Evolutionary conservation across 306 rosid species (phyloP).

Genomic region (Lathyrus aphaca): DNA sequence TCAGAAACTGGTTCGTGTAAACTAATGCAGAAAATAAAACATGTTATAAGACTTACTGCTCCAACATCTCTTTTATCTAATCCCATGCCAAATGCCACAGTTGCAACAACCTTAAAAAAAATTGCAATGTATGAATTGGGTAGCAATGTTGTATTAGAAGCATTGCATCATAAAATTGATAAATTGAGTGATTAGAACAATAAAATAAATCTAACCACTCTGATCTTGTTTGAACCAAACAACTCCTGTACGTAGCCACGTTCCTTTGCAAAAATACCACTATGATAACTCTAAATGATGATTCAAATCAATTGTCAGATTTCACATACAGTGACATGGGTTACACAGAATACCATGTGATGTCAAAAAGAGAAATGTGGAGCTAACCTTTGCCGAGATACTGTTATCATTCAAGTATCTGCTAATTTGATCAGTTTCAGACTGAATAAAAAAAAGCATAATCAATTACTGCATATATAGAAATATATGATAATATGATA

Average conservation of each 20-base stretch:
- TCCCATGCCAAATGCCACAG: conserved; percentile 99
- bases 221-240: conserved; percentile 83
- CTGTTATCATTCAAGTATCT: conserved; percentile 70
- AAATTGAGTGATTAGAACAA: conserved; percentile 26
- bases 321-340: conserved; percentile 27
- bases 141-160: conserved; percentile 26
- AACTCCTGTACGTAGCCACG: conserved; percentile 79
- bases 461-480: conserved; percentile 27
- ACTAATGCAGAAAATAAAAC: conserved; percentile 41
- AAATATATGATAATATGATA: background rate
- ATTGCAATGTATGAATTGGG: conserved; percentile 37
- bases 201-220: conserved; percentile 66
- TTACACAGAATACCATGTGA: conserved; percentile 26
- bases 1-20: conserved; percentile 33
- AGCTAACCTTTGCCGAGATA: conserved; percentile 81
- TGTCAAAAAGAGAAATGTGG: conserved; percentile 37
- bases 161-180: conserved; percentile 36
- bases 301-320: conserved; percentile 44
- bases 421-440: conserved; percentile 75
- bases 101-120: conserved; percentile 86
- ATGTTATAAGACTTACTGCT: conserved; percentile 67
- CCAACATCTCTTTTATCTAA: conserved; percentile 93
- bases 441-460: conserved; percentile 56
- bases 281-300: conserved; percentile 74
- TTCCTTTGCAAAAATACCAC: conserved; percentile 79